phyloP scores from a whole-genome alignment of 306 rosid genomes.

The Glycine soja region DNA sequence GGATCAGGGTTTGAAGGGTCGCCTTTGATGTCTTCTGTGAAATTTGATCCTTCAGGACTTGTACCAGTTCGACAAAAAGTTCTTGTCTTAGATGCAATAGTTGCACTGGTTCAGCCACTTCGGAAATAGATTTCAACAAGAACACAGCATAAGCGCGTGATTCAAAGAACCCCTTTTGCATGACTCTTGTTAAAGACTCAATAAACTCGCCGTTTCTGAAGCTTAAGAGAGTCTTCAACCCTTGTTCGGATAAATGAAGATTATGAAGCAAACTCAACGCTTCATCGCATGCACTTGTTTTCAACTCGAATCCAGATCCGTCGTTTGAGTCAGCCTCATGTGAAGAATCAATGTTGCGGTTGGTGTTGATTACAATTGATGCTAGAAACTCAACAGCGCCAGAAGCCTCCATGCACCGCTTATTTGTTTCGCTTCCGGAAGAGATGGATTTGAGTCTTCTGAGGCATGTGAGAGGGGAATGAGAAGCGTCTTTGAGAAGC shows the following conservation, averaged over 20 bases:
- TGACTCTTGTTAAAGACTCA: slow-evolving; percentile 55
- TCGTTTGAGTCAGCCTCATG: slow-evolving; percentile 11
- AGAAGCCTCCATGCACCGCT: slow-evolving; percentile 64
- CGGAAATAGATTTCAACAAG: slow-evolving; percentile 64
- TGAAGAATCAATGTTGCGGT: not conserved
- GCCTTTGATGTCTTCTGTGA: slow-evolving; percentile 69
- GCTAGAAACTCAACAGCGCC: slow-evolving; percentile 78
- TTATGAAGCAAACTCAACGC: slow-evolving; percentile 65
- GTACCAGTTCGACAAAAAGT: slow-evolving; percentile 60
- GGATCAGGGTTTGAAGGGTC: slow-evolving; percentile 57
- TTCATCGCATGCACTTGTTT: slow-evolving; percentile 49
- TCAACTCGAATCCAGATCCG: slow-evolving; percentile 29
- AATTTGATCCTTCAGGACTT: slow-evolving; percentile 63
- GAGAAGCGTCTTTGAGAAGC: slow-evolving; percentile 63
- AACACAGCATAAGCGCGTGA: slow-evolving; percentile 79
- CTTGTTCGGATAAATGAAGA: slow-evolving; percentile 67
- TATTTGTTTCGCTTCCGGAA: slow-evolving; percentile 72
- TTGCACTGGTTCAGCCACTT: slow-evolving; percentile 60
- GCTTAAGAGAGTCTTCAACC: slow-evolving; percentile 46
- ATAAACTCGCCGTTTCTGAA: slow-evolving; percentile 58
- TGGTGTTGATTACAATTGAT: slow-evolving; percentile 46
- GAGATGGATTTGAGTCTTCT: slow-evolving; percentile 68
- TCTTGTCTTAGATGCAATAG: slow-evolving; percentile 46
- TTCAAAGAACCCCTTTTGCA: slow-evolving; percentile 72
- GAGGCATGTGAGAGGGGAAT: slow-evolving; percentile 54